Percentiles rank a stretch among this genome's conserved stretches.
These are phyloP conservation scores for Calocybe indica DNA, from an alignment of 768 basidiomycete species.

Conservation along the genomic window DNA sequence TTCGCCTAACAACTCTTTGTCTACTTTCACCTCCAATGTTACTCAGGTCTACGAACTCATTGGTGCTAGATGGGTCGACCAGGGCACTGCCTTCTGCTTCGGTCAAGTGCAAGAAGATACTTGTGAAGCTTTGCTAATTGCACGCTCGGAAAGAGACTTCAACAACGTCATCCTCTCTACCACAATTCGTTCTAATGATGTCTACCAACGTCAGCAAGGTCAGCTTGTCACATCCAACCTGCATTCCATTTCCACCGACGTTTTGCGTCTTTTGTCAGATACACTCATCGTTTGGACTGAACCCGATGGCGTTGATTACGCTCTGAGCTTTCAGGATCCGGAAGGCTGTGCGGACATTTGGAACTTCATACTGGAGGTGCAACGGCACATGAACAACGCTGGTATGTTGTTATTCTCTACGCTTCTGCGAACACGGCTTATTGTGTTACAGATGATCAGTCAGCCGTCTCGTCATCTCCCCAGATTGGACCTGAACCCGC, in stretches of 20 bases:
- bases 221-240: neutral
- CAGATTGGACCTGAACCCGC: slow-evolving; percentile 48
- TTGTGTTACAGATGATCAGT: slow-evolving; percentile 36
- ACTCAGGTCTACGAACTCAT: slow-evolving; percentile 89
- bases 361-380: slow-evolving; percentile 93
- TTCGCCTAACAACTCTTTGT: slow-evolving; percentile 10
- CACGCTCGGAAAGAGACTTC: slow-evolving; percentile 73
- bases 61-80: slow-evolving; percentile 88
- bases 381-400: slow-evolving; percentile 68
- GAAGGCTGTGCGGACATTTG: slow-evolving; percentile 96
- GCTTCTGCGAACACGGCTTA: neutral
- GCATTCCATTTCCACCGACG: slow-evolving; percentile 2
- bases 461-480: slow-evolving; percentile 55
- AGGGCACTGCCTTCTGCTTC: slow-evolving; percentile 95
- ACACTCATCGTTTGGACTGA: slow-evolving; percentile 99
- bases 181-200: slow-evolving; percentile 76
- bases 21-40: slow-evolving; percentile 2
- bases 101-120: slow-evolving; percentile 78
- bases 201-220: slow-evolving; percentile 84
- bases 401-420: slow-evolving; percentile 34
- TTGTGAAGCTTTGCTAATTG: slow-evolving; percentile 76
- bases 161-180: slow-evolving; percentile 71
- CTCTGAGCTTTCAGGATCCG: slow-evolving; percentile 93
- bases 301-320: slow-evolving; percentile 90
- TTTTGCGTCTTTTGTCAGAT: slow-evolving; percentile 40